Base-by-base conservation (phyloP, 75 land plant species). In the Cunninghamia lanceolata region DNA sequence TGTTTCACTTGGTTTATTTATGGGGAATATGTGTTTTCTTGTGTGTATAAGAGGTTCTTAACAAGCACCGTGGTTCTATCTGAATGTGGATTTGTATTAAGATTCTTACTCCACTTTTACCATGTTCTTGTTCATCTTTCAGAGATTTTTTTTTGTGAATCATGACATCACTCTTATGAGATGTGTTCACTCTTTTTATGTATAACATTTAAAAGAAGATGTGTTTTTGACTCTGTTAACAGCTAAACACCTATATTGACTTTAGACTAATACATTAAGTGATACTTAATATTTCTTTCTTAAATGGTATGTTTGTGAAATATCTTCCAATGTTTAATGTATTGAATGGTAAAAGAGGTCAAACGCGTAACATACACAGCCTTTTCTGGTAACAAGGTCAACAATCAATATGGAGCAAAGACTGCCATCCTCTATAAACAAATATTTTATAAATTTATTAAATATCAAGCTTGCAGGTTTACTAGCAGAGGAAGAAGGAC, bases 1-100 rank as follows among this genome's bases (percentile, higher is more conserved):
- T 30, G 15, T 86, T 52, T 74, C 54, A 43, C 15, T 43, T 84
- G 43, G 54, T 45, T 80, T 45, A 80, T 80, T n/a, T 25, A 80
- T 45, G n/a, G 34, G 45, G 32, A 7, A 85, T 38, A 19, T 82
- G 80, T 80, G 82, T 45, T 28, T 80, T 11, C 80, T 40, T 77
- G n/a, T 45, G 0, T 80, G 9, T 47, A 80, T 34, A 73, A 34
- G 4, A 32, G 15, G 11, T 34, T 34, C 16, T 73, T 73, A 73
- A 73, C 34, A 73, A 73, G 36, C 3, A 32, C 15, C 11, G 0
- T n/a, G 15, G 36, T 73, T 73, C 36, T 34, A 34, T 34, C 16
- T 73, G 82, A 42, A n/a, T 9, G 47, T 5, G 9, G 9, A 80
- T 42, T n/a, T 43, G 4, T 19, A 19, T 80, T 6, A 30, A 21